Base-by-base conservation (phyloP, 352 stramenopile genomes). In the Phytophthora agathidicida region DNA sequence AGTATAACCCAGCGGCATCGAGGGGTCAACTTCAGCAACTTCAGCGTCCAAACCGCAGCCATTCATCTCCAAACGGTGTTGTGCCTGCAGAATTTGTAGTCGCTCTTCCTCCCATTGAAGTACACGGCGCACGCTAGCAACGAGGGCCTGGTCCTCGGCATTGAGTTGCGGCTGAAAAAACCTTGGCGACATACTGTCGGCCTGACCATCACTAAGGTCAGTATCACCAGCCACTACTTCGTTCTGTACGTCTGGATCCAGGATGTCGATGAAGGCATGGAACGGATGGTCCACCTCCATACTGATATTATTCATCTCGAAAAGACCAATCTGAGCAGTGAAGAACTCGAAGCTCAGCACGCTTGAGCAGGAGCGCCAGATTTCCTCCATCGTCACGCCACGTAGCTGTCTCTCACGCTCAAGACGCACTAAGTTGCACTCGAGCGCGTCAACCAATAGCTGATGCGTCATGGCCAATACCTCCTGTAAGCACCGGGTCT, bases 281-380 rank as follows among this genome's bases (percentile, higher is more conserved):
- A 91, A 89, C 7, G 91, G 83, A 65, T 97, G 83, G 46, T 91
- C 80, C 26, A 92, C 72, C 61, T 98, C 84, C 65, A 99, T 79
- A 39, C 93, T 93, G 30, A 98, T 89, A 57, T 98, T 97, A 75
- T 99, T 99, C 77, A 98, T 97, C 74, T 98, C 95, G 68, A 98
- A 98, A n/a, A 96, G 88, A 20, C 96, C 96, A 35, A 99, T 87
- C 44, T 97, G 75, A 24, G 83, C 78, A 9, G 83, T 88, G 31
- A 98, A 95, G 56, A 92, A 96, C 43, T 97, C 84, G 7, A 91
- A 81, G 22, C 69, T 91, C 16, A 97, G 51, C 6, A 92, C 70
- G 24, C 73, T 87, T 16, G 71, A 79, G 45, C 82, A 92, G 28
- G 51, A 65, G 13, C 62, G 77, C 75, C 77, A 90, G 20, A 89